Percentiles rank a stretch among this genome's conserved stretches.
Evolutionary conservation across 108 stramenopile genomes (phyloP).

Genomic region (Discostella pseudostelligera): DNA sequence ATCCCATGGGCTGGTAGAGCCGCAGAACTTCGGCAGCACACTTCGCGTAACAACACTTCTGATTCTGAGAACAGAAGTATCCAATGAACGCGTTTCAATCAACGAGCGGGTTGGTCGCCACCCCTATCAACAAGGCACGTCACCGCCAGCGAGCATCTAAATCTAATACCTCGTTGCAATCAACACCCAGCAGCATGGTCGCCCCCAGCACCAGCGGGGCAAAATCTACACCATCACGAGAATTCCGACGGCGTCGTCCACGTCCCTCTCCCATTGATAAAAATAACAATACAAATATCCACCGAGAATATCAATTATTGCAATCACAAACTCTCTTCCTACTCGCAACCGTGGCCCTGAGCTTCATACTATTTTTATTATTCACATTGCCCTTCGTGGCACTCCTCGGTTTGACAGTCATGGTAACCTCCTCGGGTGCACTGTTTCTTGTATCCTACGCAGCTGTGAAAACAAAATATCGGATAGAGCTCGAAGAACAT

Average conservation of each 20-base stretch:
- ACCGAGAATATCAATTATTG: conserved; percentile 15
- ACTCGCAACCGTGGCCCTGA: not conserved
- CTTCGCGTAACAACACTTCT: not conserved
- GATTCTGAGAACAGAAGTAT: too few relatives aligned
- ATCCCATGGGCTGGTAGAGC: not conserved
- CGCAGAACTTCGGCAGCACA: not conserved
- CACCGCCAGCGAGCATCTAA: too few relatives aligned
- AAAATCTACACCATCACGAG: not conserved
- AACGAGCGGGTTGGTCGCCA: not conserved
- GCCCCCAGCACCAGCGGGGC: not conserved
- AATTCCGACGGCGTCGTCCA: not conserved
- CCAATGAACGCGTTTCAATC: conserved; percentile 1
- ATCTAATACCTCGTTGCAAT: too few relatives aligned
- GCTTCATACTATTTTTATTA: conserved; percentile 20
- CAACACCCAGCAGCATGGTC: too few relatives aligned
- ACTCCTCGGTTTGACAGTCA: conserved; percentile 17
- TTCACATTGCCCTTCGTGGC: conserved; percentile 24
- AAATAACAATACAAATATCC: not conserved
- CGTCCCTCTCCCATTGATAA: not conserved
- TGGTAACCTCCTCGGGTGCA: conserved; percentile 11
- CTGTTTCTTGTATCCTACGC: conserved; percentile 6
- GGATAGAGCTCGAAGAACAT: conserved; percentile 14
- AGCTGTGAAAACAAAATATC: conserved; percentile 12
- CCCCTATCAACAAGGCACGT: not conserved
- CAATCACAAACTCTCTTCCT: conserved; percentile 19